Percentiles rank a stretch among this genome's conserved stretches.
phyloP scores from a whole-genome alignment of 225 moss, liverwort and hornwort species.

The Sphagnum tenellum region DNA sequence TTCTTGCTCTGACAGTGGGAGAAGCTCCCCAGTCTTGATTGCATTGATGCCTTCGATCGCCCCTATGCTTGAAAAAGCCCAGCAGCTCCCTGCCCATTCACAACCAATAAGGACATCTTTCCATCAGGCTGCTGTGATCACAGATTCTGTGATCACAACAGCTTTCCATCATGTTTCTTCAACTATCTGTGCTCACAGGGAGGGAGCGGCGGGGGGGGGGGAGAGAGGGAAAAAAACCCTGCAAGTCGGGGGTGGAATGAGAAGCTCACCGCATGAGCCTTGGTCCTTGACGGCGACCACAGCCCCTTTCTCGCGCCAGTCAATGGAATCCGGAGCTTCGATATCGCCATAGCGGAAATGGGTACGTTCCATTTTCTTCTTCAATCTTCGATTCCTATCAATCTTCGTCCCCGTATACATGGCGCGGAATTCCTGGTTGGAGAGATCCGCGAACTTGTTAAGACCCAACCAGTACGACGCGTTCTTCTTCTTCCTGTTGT shows the following conservation, averaged over 20 bases:
- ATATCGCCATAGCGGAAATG: conserved; percentile 32
- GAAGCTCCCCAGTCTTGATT: conserved; percentile 27
- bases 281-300: conserved; percentile 49
- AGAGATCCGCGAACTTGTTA: conserved; percentile 62
- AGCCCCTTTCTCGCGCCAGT: conserved; percentile 54
- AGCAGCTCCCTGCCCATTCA: conserved; percentile 51
- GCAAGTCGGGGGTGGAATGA: background rate
- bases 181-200: too few relatives aligned
- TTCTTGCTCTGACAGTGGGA: conserved; percentile 56
- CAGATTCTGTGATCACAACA: too few relatives aligned
- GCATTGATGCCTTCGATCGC: conserved; percentile 54
- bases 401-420: conserved; percentile 26
- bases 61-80: conserved; percentile 60
- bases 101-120: background rate
- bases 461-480: conserved; percentile 38
- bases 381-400: conserved; percentile 4
- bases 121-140: background rate
- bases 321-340: conserved; percentile 17
- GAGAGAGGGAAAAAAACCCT: background rate
- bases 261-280: conserved; percentile 41
- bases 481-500: conserved; percentile 10
- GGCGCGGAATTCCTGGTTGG: conserved; percentile 49
- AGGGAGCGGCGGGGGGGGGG: background rate
- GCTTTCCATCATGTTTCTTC: too few relatives aligned
- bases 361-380: background rate